Conservation (phyloP, 129 eudicot species). For the Erigeron canadensis region DNA sequence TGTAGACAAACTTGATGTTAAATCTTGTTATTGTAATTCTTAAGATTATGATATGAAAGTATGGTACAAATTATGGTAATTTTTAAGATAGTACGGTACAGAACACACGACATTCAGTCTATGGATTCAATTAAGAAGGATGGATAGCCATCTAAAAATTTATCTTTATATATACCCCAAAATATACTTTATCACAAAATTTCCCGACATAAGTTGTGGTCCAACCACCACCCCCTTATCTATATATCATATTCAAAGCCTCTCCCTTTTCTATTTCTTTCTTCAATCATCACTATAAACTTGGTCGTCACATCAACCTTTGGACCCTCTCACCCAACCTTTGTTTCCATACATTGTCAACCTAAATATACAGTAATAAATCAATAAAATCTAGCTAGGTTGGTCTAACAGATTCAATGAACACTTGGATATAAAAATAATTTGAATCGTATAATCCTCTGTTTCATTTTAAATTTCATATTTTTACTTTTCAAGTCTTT, state of each 20-base stretch:
- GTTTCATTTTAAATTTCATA: too few species aligned
- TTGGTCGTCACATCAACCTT: neutral
- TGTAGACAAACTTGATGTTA: too few species aligned
- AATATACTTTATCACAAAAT: conserved; percentile 6
- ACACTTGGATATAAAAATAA: too few species aligned
- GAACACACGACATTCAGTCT: too few species aligned
- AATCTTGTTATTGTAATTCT: too few species aligned
- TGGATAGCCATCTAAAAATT: conserved; percentile 25
- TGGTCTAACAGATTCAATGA: neutral
- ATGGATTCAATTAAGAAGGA: neutral
- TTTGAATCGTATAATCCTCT: too few species aligned
- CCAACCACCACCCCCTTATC: conserved; percentile 29
- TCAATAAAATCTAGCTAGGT: too few species aligned
- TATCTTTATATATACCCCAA: conserved; percentile 16
- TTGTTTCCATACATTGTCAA: conserved; percentile 15
- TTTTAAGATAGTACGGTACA: too few species aligned
- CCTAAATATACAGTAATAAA: too few species aligned
- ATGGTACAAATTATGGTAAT: too few species aligned
- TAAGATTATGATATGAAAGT: too few species aligned
- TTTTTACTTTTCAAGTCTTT: too few species aligned
- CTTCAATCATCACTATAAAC: conserved; percentile 26
- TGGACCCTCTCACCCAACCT: conserved; percentile 35
- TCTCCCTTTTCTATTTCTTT: conserved; percentile 3
- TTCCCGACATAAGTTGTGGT: conserved; percentile 29
- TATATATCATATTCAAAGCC: neutral